Evolutionary conservation across 2,329 filamentous ascomycete species (phyloP), one percentile per base, ranked within the genome.

Genomic region (Cladosporium sp.): DNA sequence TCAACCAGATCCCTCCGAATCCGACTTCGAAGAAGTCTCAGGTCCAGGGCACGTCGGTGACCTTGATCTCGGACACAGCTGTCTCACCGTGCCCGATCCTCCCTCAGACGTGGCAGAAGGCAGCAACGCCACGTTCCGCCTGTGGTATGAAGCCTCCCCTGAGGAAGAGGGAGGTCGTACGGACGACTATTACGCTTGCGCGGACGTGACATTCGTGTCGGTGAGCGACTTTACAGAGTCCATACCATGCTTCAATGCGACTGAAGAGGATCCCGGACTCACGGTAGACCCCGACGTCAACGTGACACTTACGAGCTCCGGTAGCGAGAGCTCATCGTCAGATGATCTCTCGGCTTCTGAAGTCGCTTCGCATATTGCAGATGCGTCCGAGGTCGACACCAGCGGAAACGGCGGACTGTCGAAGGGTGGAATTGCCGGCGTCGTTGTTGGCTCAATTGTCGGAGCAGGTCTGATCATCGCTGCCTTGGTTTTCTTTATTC

Each of bases 161-260:
- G 42, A 45, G 16, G 66, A 69, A 1, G 69, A 70, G 16, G 70
- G 66, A 29, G 71, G 71, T 29, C 66, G 63, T 4, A 67, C 70
- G 35, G 66, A 65, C 22, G 68, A 71, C 22, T 75, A 70, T 59
- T 76, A 74, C 54, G 72, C 72, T 7, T 76, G 72, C 53, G 67
- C 72, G 1, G 72, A 76, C 49, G 64, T 75, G n/a, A 71, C 64
- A 5, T 73, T 73, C 48, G 65, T 75, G 20, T 55, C 69, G 3
- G 55, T 66, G 1, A 62, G 60, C 50, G 59, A 68, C 18, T 75
- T 75, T 54, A 69, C 61, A 1, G 59, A 63, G 33, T 62, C 69
- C 30, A 66, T 73, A 8, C 71, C 72, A 0, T 75, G 73, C 61
- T 75, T 75, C 65, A 75, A 76, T 50, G 70, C 72, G 4, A 73